Conservation (phyloP, 2,329 filamentous ascomycete genomes). For the Colletotrichum sp. region DNA sequence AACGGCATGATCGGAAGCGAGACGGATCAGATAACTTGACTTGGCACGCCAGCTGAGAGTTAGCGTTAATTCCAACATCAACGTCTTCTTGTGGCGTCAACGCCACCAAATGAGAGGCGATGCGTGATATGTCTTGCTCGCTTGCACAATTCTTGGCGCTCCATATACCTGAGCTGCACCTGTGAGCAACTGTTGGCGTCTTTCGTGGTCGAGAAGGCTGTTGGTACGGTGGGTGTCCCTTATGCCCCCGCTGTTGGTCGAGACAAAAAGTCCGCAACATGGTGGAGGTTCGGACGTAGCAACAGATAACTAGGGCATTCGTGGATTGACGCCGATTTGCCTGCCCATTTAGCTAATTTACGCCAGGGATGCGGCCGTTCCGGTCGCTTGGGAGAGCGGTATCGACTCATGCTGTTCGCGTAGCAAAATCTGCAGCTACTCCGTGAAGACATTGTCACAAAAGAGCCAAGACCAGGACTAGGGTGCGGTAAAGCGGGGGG, state of each 20-base stretch:
- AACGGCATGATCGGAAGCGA: not conserved
- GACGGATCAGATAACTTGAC: conserved; percentile 11
- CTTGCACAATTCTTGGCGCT: not conserved
- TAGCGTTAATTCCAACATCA: not conserved
- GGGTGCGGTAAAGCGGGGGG: not conserved
- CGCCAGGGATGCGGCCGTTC: not conserved
- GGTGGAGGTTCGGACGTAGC: not conserved
- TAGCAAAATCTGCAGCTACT: not conserved
- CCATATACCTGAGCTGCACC: not conserved
- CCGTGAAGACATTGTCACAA: not conserved
- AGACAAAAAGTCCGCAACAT: not conserved
- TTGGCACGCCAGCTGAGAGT: not conserved
- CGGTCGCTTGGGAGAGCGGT: not conserved
- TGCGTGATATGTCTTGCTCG: not conserved
- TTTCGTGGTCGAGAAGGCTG: not conserved
- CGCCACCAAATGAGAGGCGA: not conserved
- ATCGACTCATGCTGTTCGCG: not conserved
- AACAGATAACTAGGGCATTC: not conserved
- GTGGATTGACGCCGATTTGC: not conserved
- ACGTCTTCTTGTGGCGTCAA: not conserved
- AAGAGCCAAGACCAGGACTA: not conserved
- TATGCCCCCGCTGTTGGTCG: not conserved
- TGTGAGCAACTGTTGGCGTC: not conserved
- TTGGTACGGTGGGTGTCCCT: not conserved
- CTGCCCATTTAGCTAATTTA: not conserved